Conservation (phyloP, 129 eudicot species). For the Logfia minima region DNA sequence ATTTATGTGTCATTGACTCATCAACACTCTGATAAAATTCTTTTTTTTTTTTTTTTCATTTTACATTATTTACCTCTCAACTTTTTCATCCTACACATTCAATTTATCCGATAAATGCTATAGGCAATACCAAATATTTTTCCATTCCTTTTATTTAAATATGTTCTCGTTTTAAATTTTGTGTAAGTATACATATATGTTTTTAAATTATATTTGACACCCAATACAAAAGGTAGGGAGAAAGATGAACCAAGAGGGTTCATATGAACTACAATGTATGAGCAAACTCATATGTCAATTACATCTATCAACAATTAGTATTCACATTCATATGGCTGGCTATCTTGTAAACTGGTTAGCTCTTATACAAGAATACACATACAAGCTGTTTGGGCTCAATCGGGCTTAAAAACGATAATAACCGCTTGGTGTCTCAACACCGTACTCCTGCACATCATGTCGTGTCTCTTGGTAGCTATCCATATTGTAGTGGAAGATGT, state of each 20-base stretch:
- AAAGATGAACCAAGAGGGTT: neutral
- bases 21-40: too few species aligned
- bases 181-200: too few species aligned
- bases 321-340: conserved; percentile 11
- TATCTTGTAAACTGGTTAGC: conserved; percentile 24
- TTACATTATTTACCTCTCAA: too few species aligned
- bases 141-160: too few species aligned
- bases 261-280: neutral
- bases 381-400: conserved; percentile 13
- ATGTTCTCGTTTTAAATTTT: too few species aligned
- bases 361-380: conserved; percentile 6
- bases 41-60: too few species aligned
- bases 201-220: too few species aligned
- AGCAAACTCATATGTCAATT: neutral
- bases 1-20: too few species aligned
- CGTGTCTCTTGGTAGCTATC: conserved; percentile 29
- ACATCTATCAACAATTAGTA: conserved; percentile 25
- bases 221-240: neutral
- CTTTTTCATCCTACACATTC: too few species aligned
- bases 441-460: conserved; percentile 33
- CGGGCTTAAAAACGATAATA: conserved; percentile 42
- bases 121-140: too few species aligned
- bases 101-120: too few species aligned
- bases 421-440: conserved; percentile 39
- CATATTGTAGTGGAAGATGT: conserved; percentile 41